Evolutionary conservation across 2,329 filamentous ascomycete genomes (phyloP), one percentile per base, ranked within the genome.

Genomic region (Byssoonygena ceratinophila): DNA sequence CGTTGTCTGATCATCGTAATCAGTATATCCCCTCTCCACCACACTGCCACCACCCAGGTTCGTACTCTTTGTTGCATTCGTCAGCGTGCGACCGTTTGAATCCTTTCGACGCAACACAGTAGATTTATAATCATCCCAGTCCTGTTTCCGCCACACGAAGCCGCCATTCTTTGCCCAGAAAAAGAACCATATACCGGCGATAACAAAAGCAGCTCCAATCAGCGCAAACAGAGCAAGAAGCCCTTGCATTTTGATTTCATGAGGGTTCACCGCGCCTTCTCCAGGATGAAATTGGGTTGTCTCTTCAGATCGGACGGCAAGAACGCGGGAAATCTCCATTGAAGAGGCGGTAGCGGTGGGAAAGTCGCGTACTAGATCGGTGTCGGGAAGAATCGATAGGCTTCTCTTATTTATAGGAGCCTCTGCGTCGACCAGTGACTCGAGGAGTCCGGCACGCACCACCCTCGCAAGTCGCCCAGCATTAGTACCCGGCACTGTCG

Each of bases 121-220:
- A 1, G 85, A 84, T 68, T 97, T 97, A 80, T 98, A 98, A 64
- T 98, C 92, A 4, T 97, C 91, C 91, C 92, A 98, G 70, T 98
- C 92, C 32, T 81, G 76, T 57, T 94, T 74, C 44, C 79, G 78
- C 76, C 89, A 97, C 58, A 85, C 74, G 73, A 97, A 96, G 12
- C 92, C 92, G 56, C 92, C 92, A 61, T 97, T 95, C 71, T 86
- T 91, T 53, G 91, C 91, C 85, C 87, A 94, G 77, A 94, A 94
- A 78, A 98, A 97, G 78, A 98, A 96, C 90, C 92, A 98, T 64
- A 97, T 88, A 22, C 77, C 80, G 0, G 76, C 79, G 2, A 86
- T 54, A 22, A 92, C 85, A 64, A 97, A 85, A 29, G 73, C 80
- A 0, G 82, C 82, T 31, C 87, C 88, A 49, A 97, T 81, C 16